Conservation (phyloP, 306 rosid genomes). For the Malus domestica region ASM211411v1 NC_041796.1:8947501-8948000, state of each 20-base stretch:
- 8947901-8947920: conserved; percentile 15
- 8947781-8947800: conserved; percentile 14
- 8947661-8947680: not conserved
- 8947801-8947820: conserved; percentile 26
- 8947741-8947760: conserved; percentile 17
- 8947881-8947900: conserved; percentile 19
- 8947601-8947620: too few relatives aligned
- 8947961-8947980: conserved; percentile 17
- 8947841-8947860: conserved; percentile 22
- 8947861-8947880: conserved; percentile 33
- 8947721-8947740: conserved; percentile 29
- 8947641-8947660: not conserved
- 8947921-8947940: conserved; percentile 23
- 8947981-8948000: conserved; percentile 20
- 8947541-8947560: not conserved
- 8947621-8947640: not conserved
- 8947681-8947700: not conserved
- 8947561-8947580: not conserved
- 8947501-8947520: conserved; percentile 41
- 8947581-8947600: too few relatives aligned
- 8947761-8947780: conserved; percentile 12
- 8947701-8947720: conserved; percentile 10
- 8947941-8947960: conserved; percentile 26
- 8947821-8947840: conserved; percentile 29
- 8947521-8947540: conserved; percentile 23